Evolutionary conservation across 2,329 filamentous ascomycete genomes (phyloP).

Genomic region (Colletotrichum shisoi): DNA sequence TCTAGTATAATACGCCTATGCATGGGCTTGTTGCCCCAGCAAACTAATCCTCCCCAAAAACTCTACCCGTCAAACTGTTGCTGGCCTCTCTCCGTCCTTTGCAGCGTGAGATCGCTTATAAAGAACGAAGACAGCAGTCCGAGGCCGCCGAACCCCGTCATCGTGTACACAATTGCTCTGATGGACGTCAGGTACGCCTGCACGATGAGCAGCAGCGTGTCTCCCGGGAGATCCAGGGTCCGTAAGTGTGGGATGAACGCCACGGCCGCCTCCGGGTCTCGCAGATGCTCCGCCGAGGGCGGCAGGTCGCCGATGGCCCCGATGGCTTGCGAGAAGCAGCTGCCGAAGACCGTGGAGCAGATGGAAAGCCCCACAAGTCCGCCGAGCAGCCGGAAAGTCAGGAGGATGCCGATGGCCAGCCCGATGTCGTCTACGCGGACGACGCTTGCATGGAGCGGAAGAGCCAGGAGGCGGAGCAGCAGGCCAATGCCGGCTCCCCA

Average conservation of each 20-base stretch:
- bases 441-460: not conserved
- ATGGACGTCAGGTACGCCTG: not conserved
- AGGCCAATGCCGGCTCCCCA: not conserved
- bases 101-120: not conserved
- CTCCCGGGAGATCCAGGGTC: not conserved
- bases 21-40: too few relatives aligned
- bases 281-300: not conserved
- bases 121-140: not conserved
- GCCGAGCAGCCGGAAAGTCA: not conserved
- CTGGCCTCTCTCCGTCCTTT: not conserved
- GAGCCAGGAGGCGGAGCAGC: not conserved
- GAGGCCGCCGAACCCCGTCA: not conserved
- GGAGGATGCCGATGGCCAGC: not conserved
- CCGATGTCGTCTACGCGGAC: not conserved
- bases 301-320: not conserved
- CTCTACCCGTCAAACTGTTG: not conserved
- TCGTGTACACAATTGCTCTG: not conserved
- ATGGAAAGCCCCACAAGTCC: not conserved
- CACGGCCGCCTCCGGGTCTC: not conserved
- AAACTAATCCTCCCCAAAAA: not conserved
- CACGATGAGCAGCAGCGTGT: not conserved
- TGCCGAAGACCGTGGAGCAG: not conserved
- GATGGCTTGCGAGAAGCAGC: not conserved
- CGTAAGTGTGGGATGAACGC: not conserved
- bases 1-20: too few relatives aligned